A percentile compares a stretch with the other conserved stretches of the same genome.
Evolutionary conservation across 345 rosid genomes (phyloP).

Genomic region (Dovyalis caffra): DNA sequence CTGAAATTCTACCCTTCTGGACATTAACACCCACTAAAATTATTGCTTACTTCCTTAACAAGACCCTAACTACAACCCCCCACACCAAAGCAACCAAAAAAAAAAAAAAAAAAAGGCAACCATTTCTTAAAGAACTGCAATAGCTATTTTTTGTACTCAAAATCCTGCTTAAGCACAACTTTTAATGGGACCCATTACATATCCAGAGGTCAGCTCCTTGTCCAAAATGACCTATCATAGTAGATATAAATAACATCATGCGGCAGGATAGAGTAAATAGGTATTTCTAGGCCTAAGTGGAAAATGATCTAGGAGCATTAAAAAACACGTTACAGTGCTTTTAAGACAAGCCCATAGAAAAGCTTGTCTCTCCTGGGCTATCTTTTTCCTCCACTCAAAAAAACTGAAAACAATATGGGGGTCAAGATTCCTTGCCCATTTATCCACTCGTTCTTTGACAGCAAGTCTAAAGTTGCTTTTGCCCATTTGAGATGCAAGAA

Average conservation of each 20-base stretch:
- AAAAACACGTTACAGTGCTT: not conserved
- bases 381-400: constrained; percentile 31
- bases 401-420: constrained; percentile 17
- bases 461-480: constrained; percentile 32
- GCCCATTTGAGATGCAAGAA: constrained; percentile 19
- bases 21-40: not conserved
- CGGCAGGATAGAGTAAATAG: not conserved
- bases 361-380: constrained; percentile 36
- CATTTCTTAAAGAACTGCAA: not conserved
- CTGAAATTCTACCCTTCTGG: not conserved
- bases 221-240: not conserved
- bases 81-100: not conserved
- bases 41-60: not conserved
- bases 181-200: constrained; percentile 16
- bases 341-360: constrained; percentile 10
- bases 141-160: too few relatives aligned
- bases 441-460: constrained; percentile 41
- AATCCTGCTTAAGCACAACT: too few relatives aligned
- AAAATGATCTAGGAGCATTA: too few relatives aligned
- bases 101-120: not conserved
- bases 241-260: not conserved
- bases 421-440: constrained; percentile 62
- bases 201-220: constrained; percentile 8
- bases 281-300: not conserved
- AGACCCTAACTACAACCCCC: not conserved